Percentiles rank a stretch among this genome's conserved stretches.
Evolutionary conservation across 2,329 filamentous ascomycete genomes (phyloP).

Genomic region (Colletotrichum siamense): DNA sequence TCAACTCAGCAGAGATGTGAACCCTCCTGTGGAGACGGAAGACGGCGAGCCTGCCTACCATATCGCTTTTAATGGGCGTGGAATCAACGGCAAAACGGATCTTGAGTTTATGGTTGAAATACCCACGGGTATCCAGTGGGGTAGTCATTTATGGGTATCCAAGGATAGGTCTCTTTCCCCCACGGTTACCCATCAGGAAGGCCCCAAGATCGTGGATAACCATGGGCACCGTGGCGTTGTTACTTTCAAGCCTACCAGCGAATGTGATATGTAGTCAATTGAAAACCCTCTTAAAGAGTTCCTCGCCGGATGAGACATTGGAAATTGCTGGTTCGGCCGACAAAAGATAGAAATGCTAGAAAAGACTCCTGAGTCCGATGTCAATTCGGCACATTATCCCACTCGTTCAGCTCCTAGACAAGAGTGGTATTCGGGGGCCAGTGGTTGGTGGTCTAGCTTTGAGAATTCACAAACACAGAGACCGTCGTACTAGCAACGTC

Average conservation of each 20-base stretch:
- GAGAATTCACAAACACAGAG: background rate
- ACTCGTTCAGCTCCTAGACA: background rate
- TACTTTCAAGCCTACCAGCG: no score
- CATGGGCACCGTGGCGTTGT: no score
- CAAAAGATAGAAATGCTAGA: background rate
- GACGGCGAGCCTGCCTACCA: background rate
- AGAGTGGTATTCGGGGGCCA: fast-evolving
- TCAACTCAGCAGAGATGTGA: background rate
- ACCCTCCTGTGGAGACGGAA: background rate
- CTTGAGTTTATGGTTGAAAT: background rate
- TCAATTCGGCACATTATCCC: background rate
- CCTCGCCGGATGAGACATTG: background rate
- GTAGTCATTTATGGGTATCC: no score
- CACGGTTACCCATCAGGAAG: no score
- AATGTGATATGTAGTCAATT: background rate
- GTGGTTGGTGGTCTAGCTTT: background rate
- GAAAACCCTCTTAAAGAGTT: background rate
- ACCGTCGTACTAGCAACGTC: background rate
- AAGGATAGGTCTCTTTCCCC: no score
- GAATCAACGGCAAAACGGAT: fast-evolving
- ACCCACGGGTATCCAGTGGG: no score
- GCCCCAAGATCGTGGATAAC: no score
- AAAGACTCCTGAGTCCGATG: background rate
- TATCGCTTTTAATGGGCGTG: fast-evolving
- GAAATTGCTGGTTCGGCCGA: background rate